A percentile compares a stretch with the other conserved stretches of the same genome.
phyloP scores from a whole-genome alignment of 1,284 basidiomycete species.

The Irpex rosettiformis region DNA sequence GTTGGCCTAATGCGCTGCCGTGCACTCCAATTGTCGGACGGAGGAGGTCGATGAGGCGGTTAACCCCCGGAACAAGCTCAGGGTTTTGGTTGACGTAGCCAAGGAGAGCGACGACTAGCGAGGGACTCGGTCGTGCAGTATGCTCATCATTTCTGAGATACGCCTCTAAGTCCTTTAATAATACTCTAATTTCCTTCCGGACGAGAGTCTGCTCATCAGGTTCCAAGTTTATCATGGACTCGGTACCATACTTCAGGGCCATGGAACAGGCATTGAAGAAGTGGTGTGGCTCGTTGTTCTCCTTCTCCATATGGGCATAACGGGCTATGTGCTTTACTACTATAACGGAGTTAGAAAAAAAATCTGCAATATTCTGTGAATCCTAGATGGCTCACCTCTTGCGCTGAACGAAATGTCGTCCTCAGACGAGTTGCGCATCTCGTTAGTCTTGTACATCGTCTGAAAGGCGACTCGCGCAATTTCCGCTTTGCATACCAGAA shows the following conservation, averaged over 20 bases:
- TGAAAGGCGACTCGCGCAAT: slow-evolving; percentile 14
- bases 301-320: not conserved
- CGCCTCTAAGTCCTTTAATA: slow-evolving; percentile 6
- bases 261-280: slow-evolving; percentile 8
- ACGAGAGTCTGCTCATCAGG: not conserved
- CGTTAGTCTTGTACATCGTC: slow-evolving; percentile 14
- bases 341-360: not conserved
- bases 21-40: not conserved
- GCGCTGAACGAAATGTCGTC: not conserved
- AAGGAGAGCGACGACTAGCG: not conserved
- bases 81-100: not conserved
- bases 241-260: not conserved
- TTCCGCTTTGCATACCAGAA: slow-evolving; percentile 2
- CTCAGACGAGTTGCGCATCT: not conserved
- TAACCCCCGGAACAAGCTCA: not conserved
- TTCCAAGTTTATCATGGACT: not conserved
- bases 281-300: not conserved
- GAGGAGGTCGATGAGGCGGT: not conserved
- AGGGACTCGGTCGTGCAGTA: not conserved
- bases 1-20: not conserved
- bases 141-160: not conserved
- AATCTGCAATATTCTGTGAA: no score
- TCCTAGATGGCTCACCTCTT: slow-evolving; percentile 1
- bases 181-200: not conserved
- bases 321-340: slow-evolving; percentile 2